Evolutionary conservation across 1,284 basidiomycete species (phyloP).

Genomic region (Apiotrichum laibachii): DNA sequence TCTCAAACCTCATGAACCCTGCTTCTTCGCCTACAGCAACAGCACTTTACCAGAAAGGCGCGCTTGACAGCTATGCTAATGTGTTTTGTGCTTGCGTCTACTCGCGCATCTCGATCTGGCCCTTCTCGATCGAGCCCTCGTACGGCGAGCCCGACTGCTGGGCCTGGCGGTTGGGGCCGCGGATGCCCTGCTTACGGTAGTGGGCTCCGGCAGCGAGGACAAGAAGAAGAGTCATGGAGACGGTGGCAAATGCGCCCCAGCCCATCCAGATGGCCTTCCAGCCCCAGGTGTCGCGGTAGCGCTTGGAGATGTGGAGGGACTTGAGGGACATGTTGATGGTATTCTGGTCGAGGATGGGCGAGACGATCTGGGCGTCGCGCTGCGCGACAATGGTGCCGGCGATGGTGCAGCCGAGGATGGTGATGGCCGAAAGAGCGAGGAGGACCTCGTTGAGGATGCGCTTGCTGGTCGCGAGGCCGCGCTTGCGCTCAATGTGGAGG

Average conservation of each 20-base stretch:
- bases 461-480: background rate
- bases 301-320: too few species aligned
- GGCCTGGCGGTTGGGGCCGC: too few species aligned
- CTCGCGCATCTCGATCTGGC: too few species aligned
- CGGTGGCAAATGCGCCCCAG: conserved; percentile 16
- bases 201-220: conserved; percentile 12
- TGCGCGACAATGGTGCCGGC: conserved; percentile 1
- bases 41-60: too few species aligned
- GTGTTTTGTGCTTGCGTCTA: too few species aligned
- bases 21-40: too few species aligned
- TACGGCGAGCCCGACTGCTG: too few species aligned
- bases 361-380: background rate
- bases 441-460: conserved; percentile 17
- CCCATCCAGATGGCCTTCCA: conserved; percentile 14
- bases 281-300: conserved; percentile 10
- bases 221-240: conserved; percentile 13
- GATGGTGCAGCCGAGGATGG: conserved; percentile 14
- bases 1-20: too few species aligned
- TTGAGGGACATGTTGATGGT: background rate
- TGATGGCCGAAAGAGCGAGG: conserved; percentile 10
- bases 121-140: too few species aligned
- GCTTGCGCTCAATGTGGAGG: conserved; percentile 6
- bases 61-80: too few species aligned
- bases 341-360: background rate
- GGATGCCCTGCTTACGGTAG: conserved; percentile 10